phyloP scores from a whole-genome alignment of 345 rosid genomes.

The Eucalyptus dawsonii region DNA sequence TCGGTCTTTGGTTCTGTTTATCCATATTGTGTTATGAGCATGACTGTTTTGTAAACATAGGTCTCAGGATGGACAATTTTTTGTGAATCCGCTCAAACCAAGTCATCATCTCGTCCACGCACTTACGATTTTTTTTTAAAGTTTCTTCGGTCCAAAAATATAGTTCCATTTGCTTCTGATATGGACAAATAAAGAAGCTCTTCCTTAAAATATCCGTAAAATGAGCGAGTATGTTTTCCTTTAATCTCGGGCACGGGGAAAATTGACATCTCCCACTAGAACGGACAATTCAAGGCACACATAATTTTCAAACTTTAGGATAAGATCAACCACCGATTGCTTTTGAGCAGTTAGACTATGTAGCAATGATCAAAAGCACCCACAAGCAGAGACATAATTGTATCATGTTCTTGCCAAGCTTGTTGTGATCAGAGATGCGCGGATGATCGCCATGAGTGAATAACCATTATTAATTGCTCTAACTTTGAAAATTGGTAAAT shows the following conservation, averaged over 20 bases:
- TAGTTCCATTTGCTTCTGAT: conserved; percentile 24
- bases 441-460: neutral
- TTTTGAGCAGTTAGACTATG: too few relatives aligned
- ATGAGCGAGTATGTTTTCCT: conserved; percentile 46
- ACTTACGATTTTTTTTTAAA: conserved; percentile 16
- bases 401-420: too few relatives aligned
- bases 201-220: conserved; percentile 35
- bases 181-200: conserved; percentile 44
- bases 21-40: too few relatives aligned
- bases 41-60: too few relatives aligned
- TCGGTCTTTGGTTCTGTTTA: too few relatives aligned
- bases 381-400: too few relatives aligned
- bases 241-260: conserved; percentile 22
- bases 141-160: conserved; percentile 37
- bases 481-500: neutral
- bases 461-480: neutral
- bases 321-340: conserved; percentile 13
- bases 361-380: too few relatives aligned
- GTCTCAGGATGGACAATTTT: too few relatives aligned
- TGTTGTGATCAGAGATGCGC: neutral
- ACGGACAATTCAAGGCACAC: conserved; percentile 58
- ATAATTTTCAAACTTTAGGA: conserved; percentile 56
- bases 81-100: conserved; percentile 52
- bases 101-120: conserved; percentile 41
- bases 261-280: conserved; percentile 42